phyloP scores from a whole-genome alignment of 345 rosid species.

The Moricandia moricandioides region DNA sequence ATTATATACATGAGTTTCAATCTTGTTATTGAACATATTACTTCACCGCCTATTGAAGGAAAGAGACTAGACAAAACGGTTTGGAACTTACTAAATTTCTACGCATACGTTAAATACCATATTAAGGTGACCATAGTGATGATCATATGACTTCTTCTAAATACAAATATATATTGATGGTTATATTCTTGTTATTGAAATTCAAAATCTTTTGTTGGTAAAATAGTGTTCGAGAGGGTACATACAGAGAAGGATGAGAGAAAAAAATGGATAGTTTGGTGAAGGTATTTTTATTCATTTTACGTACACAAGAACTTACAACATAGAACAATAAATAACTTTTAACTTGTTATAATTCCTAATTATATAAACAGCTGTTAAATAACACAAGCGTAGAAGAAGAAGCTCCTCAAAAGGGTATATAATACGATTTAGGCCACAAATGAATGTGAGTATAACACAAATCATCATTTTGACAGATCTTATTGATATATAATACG shows the following conservation, averaged over 20 bases:
- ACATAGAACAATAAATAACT: background rate
- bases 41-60: conserved; percentile 58
- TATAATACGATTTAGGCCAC: too few species aligned
- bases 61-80: conserved; percentile 69
- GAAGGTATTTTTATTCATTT: conserved; percentile 50
- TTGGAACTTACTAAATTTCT: conserved; percentile 79
- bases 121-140: conserved; percentile 62
- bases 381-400: conserved; percentile 41
- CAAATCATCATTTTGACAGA: too few species aligned
- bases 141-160: background rate
- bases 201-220: background rate
- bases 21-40: conserved; percentile 50
- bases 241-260: conserved; percentile 82
- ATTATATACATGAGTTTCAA: background rate
- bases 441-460: too few species aligned
- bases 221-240: conserved; percentile 75
- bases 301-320: background rate
- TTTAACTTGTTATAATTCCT: background rate
- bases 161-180: background rate
- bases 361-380: conserved; percentile 52
- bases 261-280: conserved; percentile 56
- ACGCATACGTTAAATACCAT: conserved; percentile 69
- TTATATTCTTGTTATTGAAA: background rate
- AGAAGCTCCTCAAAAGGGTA: conserved; percentile 25
- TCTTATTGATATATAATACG: too few species aligned